A percentile compares a stretch with the other conserved stretches of the same genome.
These are phyloP conservation scores for Musa troglodytarum DNA, from an alignment of 176 grass and related monocot genomes.

Conservation along the genomic window DNA sequence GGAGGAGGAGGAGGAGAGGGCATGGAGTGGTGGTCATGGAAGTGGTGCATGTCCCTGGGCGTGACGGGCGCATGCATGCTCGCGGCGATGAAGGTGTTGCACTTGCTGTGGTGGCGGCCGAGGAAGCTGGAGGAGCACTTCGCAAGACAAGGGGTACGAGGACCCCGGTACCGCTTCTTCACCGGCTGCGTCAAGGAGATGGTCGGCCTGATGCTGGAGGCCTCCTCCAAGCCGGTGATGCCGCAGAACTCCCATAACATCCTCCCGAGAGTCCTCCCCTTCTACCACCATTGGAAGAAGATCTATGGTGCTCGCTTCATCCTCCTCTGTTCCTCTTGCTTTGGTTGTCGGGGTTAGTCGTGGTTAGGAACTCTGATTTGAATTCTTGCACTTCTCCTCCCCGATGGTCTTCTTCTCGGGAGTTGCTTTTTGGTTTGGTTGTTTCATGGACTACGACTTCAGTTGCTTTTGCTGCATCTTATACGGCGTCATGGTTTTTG, in stretches of 20 bases:
- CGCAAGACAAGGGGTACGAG: constrained; percentile 71
- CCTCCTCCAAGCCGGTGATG: constrained; percentile 75
- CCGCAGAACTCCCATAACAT: constrained; percentile 84
- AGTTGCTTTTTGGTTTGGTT: background rate
- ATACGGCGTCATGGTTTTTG: background rate
- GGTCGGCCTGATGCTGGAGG: constrained; percentile 87
- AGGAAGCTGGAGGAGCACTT: constrained; percentile 72
- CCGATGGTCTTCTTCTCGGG: no score
- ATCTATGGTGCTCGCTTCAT: constrained; percentile 55
- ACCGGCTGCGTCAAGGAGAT: constrained; percentile 88
- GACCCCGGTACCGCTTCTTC: constrained; percentile 87
- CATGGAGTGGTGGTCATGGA: background rate
- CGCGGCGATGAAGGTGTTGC: constrained; percentile 43
- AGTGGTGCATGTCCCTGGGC: constrained; percentile 25
- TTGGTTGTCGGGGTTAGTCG: no score
- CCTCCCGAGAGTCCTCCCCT: constrained; percentile 82
- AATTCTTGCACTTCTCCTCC: no score
- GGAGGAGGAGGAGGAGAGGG: background rate
- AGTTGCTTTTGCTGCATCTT: background rate
- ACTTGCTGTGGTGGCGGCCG: constrained; percentile 94
- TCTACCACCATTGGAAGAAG: constrained; percentile 99
- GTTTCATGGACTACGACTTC: background rate
- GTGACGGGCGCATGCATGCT: background rate
- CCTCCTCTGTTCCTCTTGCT: no score
- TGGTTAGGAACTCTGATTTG: no score